A percentile compares a stretch with the other conserved stretches of the same genome.
phyloP scores from a whole-genome alignment of 176 grass and related monocot species.

The Puya raimondii region DNA sequence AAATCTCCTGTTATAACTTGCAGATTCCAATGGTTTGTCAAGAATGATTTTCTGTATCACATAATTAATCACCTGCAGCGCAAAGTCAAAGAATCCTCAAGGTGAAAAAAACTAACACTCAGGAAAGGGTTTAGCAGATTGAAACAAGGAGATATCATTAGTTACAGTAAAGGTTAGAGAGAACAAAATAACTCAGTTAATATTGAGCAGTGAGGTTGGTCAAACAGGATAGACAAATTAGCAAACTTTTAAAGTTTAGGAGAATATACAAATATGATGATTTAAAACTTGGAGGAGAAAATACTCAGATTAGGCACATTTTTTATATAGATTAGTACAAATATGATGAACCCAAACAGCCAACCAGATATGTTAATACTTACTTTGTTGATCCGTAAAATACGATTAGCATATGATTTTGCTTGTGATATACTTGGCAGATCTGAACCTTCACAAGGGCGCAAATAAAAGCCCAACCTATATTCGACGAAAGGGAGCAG shows the following conservation, averaged over 20 bases:
- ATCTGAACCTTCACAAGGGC: conserved; percentile 76
- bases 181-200: no score
- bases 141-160: not conserved
- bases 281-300: no score
- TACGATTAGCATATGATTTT: conserved; percentile 85
- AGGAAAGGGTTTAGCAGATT: not conserved
- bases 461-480: conserved; percentile 95
- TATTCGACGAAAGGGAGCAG: conserved; percentile 21
- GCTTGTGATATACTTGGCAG: conserved; percentile 74
- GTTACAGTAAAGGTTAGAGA: no score
- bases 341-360: not conserved
- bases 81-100: not conserved
- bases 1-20: conserved; percentile 48
- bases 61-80: conserved; percentile 77
- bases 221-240: no score
- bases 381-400: conserved; percentile 95
- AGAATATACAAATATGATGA: no score
- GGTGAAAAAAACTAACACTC: not conserved
- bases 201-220: no score
- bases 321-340: no score
- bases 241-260: no score
- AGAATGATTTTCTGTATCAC: conserved; percentile 80
- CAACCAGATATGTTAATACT: conserved; percentile 17
- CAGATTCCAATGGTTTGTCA: conserved; percentile 64
- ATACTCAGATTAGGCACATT: no score